phyloP scores from a whole-genome alignment of 179 eudicot genomes.

The Amaranthus tricolor region DNA sequence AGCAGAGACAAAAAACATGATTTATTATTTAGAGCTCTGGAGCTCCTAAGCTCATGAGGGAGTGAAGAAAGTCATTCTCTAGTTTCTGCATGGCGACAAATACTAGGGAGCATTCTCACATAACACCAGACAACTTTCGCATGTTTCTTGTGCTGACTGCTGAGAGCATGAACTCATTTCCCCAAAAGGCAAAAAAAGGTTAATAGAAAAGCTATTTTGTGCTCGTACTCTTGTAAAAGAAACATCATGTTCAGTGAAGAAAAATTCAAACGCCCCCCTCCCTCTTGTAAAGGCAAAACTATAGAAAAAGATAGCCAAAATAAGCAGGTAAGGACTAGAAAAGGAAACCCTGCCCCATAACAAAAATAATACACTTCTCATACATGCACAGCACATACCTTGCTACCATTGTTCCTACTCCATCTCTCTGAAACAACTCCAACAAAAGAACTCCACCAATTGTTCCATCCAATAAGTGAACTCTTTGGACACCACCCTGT shows the following conservation, averaged over 20 bases:
- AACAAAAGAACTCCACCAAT: conserved; percentile 69
- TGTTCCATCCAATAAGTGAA: conserved; percentile 91
- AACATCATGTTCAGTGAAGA: background rate
- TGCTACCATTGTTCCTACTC: conserved; percentile 98
- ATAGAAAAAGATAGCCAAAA: background rate
- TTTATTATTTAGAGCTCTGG: too few relatives aligned
- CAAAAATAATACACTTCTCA: background rate
- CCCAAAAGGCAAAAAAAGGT: background rate
- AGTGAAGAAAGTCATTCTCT: too few relatives aligned
- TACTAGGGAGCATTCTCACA: background rate
- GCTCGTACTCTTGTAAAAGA: background rate
- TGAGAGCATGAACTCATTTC: too few relatives aligned
- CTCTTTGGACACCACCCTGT: conserved; percentile 98
- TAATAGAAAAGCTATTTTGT: too few relatives aligned
- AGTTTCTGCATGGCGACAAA: too few relatives aligned
- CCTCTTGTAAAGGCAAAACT: background rate
- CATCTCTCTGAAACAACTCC: conserved; percentile 92
- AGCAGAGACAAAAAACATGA: too few relatives aligned
- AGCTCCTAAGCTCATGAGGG: too few relatives aligned
- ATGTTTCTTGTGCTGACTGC: background rate
- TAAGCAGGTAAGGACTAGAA: background rate
- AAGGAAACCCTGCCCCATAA: background rate
- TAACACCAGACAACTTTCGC: background rate
- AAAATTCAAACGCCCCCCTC: background rate
- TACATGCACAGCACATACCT: conserved; percentile 46